Conservation (phyloP, 2,329 filamentous ascomycete genomes). For the Didymella keratinophila region DNA sequence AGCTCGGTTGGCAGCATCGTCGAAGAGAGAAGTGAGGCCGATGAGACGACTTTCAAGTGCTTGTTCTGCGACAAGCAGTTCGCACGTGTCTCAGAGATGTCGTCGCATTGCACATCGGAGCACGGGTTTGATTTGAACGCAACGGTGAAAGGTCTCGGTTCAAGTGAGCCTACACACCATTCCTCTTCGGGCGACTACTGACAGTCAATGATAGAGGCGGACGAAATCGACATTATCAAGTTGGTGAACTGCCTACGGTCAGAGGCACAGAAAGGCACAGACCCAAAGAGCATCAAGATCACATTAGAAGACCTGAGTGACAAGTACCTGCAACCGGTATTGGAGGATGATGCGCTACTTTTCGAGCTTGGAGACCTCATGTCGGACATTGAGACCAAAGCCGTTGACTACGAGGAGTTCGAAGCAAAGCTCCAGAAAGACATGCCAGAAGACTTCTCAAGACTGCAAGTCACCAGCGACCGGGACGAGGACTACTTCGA, state of each 20-base stretch:
- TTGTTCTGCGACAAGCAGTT: conserved; percentile 47
- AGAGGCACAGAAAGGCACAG: conserved; percentile 49
- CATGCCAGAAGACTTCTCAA: conserved; percentile 41
- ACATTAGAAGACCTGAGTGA: conserved; percentile 75
- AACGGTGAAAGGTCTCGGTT: conserved; percentile 41
- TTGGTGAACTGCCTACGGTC: conserved; percentile 59
- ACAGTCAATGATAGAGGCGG: conserved; percentile 34
- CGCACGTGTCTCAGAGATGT: conserved; percentile 38
- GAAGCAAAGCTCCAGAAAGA: conserved; percentile 54
- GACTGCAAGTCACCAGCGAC: conserved; percentile 48
- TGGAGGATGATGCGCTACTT: conserved; percentile 89
- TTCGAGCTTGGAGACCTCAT: conserved; percentile 83
- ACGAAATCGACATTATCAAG: conserved; percentile 46
- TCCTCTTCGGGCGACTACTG: conserved; percentile 30
- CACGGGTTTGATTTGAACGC: conserved; percentile 39
- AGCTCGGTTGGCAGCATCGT: conserved; percentile 47
- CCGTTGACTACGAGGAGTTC: conserved; percentile 44
- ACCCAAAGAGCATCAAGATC: conserved; percentile 58
- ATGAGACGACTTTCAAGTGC: conserved; percentile 47
- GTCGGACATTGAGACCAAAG: conserved; percentile 38
- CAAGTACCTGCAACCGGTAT: conserved; percentile 78
- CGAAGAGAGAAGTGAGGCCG: conserved; percentile 47
- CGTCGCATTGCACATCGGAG: conserved; percentile 37
- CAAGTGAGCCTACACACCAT: conserved; percentile 33
- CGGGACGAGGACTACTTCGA: conserved; percentile 69